Evolutionary conservation across 2,329 filamentous ascomycete species (phyloP), one percentile per base, ranked within the genome.

Genomic region (Aspergillus japonicus): DNA sequence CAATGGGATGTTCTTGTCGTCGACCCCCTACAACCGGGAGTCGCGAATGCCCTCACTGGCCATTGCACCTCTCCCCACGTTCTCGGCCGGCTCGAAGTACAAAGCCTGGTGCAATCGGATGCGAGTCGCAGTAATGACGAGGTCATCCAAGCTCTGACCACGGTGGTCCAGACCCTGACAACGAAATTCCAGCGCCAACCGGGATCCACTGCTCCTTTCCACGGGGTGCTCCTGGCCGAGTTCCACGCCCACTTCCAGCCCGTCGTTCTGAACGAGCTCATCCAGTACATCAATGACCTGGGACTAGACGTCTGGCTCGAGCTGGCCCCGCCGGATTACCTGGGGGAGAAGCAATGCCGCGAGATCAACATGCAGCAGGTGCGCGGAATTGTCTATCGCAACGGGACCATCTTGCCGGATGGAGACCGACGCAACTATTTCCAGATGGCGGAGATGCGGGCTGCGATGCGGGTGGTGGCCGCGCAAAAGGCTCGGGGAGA

Each of bases 241-340:
- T 78, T 68, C 65, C 59, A 72, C 26, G 42, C 54, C 0, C 58
- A 66, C 35, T 68, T 75, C 48, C 62, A 66, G 11, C 64, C 71
- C 0, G 59, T 68, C 3, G 59, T 73, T 7, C 35, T 71, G 31
- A 72, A 71, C 54, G 58, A 68, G 31, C 50, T 77, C 5, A 61
- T 73, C 35, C 61, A 66, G 29, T 70, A 74, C 31, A 62, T 73
- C 50, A 67, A 68, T 35, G 54, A 61, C 8, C 64, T 75, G 3
- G 73, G 74, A 11, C 66, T 78, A 16, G 68, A 68, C 6, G 69
- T 78, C 8, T 77, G 73, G 63, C 68, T 78, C 4, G 75, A 78
- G 58, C 61, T 71, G 23, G 62, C 68, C 1, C 69, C 68, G 1
- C 75, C 75, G 0, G 60, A 66, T 2, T 78, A 71, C 39, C 65